Evolutionary conservation across 805 yeast genomes (phyloP), one percentile per base, ranked within the genome.

Genomic region (Saturnispora ahearnii): DNA sequence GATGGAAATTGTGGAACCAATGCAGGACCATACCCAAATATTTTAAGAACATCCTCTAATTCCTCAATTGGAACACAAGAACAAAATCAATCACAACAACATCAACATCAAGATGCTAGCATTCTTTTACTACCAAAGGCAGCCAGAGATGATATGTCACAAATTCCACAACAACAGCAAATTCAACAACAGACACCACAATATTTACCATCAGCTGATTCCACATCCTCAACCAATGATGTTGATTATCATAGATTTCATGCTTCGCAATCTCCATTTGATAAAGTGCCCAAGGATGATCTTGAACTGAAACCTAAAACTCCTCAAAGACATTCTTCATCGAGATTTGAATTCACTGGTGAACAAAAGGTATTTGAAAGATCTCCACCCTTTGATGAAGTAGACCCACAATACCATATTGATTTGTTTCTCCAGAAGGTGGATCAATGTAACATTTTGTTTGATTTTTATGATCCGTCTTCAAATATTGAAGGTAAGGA

Each of bases 381-480:
- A 65, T 77, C 91, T 53, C 97, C 97, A 13, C 74, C 78, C 49
- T 89, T 91, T 62, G 90, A 87, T 56, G 96, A 90, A 59, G 96
- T 90, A 21, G 71, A 72, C 28, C 77, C 86, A 4, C 84, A 88
- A 21, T 87, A 81, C 54, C 91, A 87, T 62, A 78, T 82, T 46
- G 84, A 81, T 28, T 74, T 93, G 53, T 93, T 93, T 61, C 70
- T 89, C 48, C 84, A 84, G 59, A 93, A 93, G 62, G 82, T 91
- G 46, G 95, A 89, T 60, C 99, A 93, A 68, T 91, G 98, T 72
- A 88, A 87, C 64, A 82, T 89, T 26, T 80, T 93, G 71, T 93
- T 91, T 71, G 96, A 93, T 70, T 93, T 93, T 63, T 79, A 79
- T 60, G 98, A 93, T 67, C 96, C 97, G 6, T 84, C 96, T 12